phyloP scores from a whole-genome alignment of 352 stramenopile species.

The Plasmopara muralis region DNA sequence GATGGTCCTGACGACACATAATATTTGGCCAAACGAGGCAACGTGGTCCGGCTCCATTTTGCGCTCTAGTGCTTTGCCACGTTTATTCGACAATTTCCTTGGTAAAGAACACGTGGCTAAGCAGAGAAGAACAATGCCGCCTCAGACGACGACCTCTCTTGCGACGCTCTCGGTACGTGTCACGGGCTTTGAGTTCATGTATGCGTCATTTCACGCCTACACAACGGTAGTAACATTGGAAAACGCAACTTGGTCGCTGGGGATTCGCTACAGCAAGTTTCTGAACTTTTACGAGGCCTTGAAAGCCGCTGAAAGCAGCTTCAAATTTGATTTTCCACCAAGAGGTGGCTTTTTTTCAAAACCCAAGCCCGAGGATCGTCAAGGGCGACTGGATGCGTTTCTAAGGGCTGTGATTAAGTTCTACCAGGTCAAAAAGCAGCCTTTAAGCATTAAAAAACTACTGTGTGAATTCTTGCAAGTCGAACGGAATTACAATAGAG shows the following conservation, averaged over 20 bases:
- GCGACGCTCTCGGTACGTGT: slow-evolving; percentile 34
- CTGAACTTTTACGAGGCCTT: slow-evolving; percentile 41
- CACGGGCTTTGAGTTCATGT: slow-evolving; percentile 32
- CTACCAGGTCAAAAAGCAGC: slow-evolving; percentile 25
- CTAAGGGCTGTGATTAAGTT: slow-evolving; percentile 36
- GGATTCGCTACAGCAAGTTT: slow-evolving; percentile 64
- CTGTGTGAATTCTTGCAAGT: slow-evolving; percentile 48
- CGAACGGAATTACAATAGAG: slow-evolving; percentile 15
- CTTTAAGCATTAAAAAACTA: slow-evolving; percentile 25
- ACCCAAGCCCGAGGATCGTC: slow-evolving; percentile 42
- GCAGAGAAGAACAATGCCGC: slow-evolving; percentile 6
- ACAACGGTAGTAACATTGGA: slow-evolving; percentile 34
- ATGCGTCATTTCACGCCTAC: slow-evolving; percentile 36
- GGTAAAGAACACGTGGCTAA: slow-evolving; percentile 7
- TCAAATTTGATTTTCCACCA: slow-evolving; percentile 59
- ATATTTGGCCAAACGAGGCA: slow-evolving; percentile 14
- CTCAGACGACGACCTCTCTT: slow-evolving; percentile 14
- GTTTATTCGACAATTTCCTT: slow-evolving; percentile 29
- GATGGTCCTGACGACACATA: slow-evolving; percentile 15
- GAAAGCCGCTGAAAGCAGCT: slow-evolving; percentile 24
- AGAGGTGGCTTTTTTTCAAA: slow-evolving; percentile 62
- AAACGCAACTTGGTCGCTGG: slow-evolving; percentile 26
- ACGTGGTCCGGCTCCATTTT: slow-evolving; percentile 15
- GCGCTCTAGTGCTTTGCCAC: slow-evolving; percentile 8
- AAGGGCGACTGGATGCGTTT: slow-evolving; percentile 52